phyloP scores from a whole-genome alignment of 1,284 basidiomycete species.

The Malassezia equina region DNA sequence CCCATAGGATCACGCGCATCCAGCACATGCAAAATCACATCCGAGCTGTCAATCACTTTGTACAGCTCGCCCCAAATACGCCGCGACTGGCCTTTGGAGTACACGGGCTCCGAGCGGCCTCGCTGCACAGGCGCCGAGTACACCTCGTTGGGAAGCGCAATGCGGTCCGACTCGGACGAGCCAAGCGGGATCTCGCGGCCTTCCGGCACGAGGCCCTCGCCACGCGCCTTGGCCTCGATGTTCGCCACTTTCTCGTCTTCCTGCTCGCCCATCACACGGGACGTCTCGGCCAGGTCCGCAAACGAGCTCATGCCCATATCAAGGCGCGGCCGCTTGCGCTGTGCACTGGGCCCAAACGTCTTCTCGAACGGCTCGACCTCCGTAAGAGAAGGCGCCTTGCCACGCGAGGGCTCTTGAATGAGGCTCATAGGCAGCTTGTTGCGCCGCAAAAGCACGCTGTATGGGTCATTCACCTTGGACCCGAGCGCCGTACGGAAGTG shows the following conservation, averaged over 20 bases:
- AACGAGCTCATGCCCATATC: conserved; percentile 39
- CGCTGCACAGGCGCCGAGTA: conserved; percentile 42
- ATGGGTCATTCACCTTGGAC: conserved; percentile 41
- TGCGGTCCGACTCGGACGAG: conserved; percentile 17
- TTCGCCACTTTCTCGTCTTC: conserved; percentile 32
- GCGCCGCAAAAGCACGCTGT: conserved; percentile 39
- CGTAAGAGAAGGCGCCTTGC: conserved; percentile 39
- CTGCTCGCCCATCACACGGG: conserved; percentile 25
- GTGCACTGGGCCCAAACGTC: conserved; percentile 44
- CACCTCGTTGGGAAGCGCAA: conserved; percentile 36
- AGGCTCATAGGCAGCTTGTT: conserved; percentile 48
- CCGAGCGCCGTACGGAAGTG: conserved; percentile 45
- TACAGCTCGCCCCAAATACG: conserved; percentile 95
- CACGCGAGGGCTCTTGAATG: conserved; percentile 37
- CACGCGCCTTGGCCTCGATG: conserved; percentile 29
- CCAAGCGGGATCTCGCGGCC: conserved; percentile 43
- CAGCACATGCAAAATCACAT: conserved; percentile 88
- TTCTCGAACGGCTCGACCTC: conserved; percentile 39
- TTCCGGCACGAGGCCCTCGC: conserved; percentile 38
- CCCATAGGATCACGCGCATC: conserved; percentile 93
- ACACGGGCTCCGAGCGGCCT: conserved; percentile 44
- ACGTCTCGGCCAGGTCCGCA: conserved; percentile 38
- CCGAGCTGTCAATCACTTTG: conserved; percentile 98
- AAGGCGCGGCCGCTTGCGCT: conserved; percentile 45
- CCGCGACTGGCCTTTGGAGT: conserved; percentile 46